Conservation (phyloP, 148 eudicot genomes). For the Agrostemma githago region DNA sequence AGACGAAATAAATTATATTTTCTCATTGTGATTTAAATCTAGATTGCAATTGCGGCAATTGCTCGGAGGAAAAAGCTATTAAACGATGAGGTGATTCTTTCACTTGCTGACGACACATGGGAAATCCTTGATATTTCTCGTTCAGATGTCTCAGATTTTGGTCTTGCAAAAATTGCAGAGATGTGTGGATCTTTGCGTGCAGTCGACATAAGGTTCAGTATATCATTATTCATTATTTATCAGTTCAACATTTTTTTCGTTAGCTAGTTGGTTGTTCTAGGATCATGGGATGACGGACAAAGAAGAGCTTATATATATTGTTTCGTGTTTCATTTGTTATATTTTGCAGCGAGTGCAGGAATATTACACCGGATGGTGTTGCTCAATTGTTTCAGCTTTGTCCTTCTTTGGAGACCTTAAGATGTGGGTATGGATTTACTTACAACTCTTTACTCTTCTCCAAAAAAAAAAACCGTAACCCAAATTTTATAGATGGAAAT, state of each 20-base stretch:
- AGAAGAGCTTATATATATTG: background rate
- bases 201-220: constrained; percentile 76
- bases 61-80: constrained; percentile 77
- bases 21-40: constrained; percentile 18
- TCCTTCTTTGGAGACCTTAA: constrained; percentile 64
- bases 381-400: constrained; percentile 62
- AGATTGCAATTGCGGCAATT: constrained; percentile 79
- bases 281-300: background rate
- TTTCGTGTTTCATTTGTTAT: background rate
- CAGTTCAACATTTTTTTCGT: too few relatives aligned
- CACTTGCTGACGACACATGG: constrained; percentile 81
- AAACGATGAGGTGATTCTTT: constrained; percentile 53
- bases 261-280: background rate
- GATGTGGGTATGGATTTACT: constrained; percentile 72
- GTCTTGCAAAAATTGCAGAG: constrained; percentile 60
- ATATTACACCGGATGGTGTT: constrained; percentile 60
- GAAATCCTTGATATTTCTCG: constrained; percentile 72
- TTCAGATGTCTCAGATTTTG: constrained; percentile 79
- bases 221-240: background rate
- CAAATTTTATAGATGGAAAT: background rate
- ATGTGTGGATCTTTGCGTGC: constrained; percentile 58
- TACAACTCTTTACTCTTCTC: constrained; percentile 5
- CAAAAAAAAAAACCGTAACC: background rate
- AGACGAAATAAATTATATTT: background rate
- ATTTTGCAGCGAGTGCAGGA: constrained; percentile 66